Evolutionary conservation across 768 basidiomycete species (phyloP).

Genomic region (Lentinus tigrinus): DNA sequence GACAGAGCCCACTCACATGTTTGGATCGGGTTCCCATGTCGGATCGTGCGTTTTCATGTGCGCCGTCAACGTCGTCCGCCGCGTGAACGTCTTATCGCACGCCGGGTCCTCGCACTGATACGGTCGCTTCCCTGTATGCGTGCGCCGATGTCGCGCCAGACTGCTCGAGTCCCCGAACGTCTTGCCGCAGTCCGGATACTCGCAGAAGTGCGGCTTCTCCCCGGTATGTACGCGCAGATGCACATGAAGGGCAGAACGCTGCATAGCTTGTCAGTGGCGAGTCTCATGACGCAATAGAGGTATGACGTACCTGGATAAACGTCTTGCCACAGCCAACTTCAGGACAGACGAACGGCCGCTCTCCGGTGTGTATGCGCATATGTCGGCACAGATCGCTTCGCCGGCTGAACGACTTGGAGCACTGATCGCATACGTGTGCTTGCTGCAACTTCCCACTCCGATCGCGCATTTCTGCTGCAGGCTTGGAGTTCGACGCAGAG

Average conservation of each 20-base stretch:
- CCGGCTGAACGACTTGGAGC: constrained; percentile 79
- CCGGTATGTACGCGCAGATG: constrained; percentile 90
- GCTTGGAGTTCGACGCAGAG: constrained; percentile 14
- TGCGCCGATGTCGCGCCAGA: constrained; percentile 87
- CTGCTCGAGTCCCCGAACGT: constrained; percentile 91
- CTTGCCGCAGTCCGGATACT: constrained; percentile 84
- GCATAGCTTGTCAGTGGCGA: constrained; percentile 11
- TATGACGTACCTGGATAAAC: constrained; percentile 75
- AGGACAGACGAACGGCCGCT: constrained; percentile 78
- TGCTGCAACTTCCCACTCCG: constrained; percentile 35
- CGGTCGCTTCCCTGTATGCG: constrained; percentile 83
- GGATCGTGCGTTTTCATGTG: constrained; percentile 91
- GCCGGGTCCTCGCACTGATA: constrained; percentile 83
- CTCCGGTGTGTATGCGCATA: constrained; percentile 88
- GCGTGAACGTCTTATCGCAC: constrained; percentile 86
- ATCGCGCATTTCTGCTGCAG: constrained; percentile 26
- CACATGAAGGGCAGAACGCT: constrained; percentile 89
- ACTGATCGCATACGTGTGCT: constrained; percentile 69
- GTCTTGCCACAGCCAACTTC: constrained; percentile 80
- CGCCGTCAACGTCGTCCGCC: constrained; percentile 78
- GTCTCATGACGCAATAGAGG: background rate
- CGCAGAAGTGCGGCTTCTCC: constrained; percentile 89
- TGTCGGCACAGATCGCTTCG: constrained; percentile 84
- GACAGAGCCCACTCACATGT: constrained; percentile 55
- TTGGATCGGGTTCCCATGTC: constrained; percentile 80